These are phyloP conservation scores for Citrus maxima DNA, from an alignment of 345 rosid genomes.

Conservation along the genomic window DNA sequence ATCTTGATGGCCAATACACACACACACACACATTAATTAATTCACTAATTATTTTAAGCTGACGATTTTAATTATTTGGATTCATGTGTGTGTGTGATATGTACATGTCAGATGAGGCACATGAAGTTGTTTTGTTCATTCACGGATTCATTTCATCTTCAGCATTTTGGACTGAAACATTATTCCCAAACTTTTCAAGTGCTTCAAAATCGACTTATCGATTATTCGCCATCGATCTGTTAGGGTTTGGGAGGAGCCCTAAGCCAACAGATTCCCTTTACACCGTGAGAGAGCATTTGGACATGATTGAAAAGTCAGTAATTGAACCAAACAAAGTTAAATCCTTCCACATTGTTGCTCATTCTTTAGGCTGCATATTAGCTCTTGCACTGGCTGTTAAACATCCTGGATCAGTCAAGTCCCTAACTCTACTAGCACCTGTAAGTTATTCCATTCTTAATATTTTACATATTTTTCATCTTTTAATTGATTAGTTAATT, in stretches of 20 bases:
- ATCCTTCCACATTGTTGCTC: conserved; percentile 95
- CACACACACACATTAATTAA: too few species aligned
- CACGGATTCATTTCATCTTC: conserved; percentile 99
- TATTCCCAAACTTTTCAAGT: conserved; percentile 85
- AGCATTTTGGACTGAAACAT: conserved; percentile 91
- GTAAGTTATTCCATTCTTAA: conserved; percentile 33
- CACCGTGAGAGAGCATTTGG: conserved; percentile 86
- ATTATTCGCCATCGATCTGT: conserved; percentile 74
- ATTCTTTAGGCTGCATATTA: conserved; percentile 97
- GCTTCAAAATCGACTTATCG: conserved; percentile 62
- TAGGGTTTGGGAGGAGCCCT: conserved; percentile 94
- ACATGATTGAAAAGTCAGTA: conserved; percentile 82
- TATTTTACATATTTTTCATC: background rate
- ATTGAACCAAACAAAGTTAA: conserved; percentile 60
- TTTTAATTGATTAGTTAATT: background rate
- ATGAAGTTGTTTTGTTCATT: conserved; percentile 82
- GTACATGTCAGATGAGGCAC: conserved; percentile 37
- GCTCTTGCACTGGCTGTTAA: conserved; percentile 91
- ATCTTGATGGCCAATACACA: background rate
- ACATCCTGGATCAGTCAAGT: conserved; percentile 71
- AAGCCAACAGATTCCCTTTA: conserved; percentile 91
- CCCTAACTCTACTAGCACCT: conserved; percentile 88
- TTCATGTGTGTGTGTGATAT: too few species aligned
- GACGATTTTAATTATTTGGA: too few species aligned
- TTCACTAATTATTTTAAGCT: too few species aligned